Evolutionary conservation across 2,329 filamentous ascomycete species (phyloP), one percentile per base, ranked within the genome.

Genomic region (Proliferodiscus dingleyae): DNA sequence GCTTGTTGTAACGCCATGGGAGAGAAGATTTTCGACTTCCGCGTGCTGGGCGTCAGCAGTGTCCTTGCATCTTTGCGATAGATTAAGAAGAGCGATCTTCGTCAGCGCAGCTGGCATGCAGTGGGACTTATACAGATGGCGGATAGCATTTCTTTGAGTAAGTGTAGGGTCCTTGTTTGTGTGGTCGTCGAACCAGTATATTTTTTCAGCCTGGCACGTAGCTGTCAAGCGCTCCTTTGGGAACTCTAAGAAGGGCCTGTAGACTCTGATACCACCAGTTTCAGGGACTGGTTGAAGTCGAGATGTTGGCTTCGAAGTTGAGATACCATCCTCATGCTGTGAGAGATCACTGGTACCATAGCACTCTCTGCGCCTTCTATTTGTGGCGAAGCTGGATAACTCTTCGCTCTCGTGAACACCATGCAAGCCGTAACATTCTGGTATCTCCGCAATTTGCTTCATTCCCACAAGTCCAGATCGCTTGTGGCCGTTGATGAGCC

Each of bases 171-270:
- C 85, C 13, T 72, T 65, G 60, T 98, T 98, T 2, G 90, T 96
- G 33, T 72, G 69, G 62, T 98, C 93, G 62, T 93, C 87, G 52
- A 89, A 87, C 85, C 88, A 97, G 1, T 70, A 67, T 8, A 94
- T 68, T 0, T 72, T 66, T 53, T 82, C 75, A n/a, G 75, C 71
- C 50, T 82, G 65, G 60, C 91, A 96, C 0, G 87, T 89, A 2
- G 80, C 78, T 34, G 84, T 73, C n/a, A 96, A 72, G 28, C 83
- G 72, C 41, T 79, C 73, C 67, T 97, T 94, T 49, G 74, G 69
- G 60, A 90, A 89, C 7, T 64, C 63, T 6, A 94, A 68, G 38
- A 93, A 66, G 3, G 88, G 88, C 6, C 88, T 77, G 56, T 83
- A 77, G 15, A 90, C 66, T 45, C 67, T 72, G 19, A 91, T 65